Percentiles rank a stretch among this genome's conserved stretches.
Conservation (phyloP, 495 filamentous ascomycete species). For the Parathielavia appendiculata region DNA sequence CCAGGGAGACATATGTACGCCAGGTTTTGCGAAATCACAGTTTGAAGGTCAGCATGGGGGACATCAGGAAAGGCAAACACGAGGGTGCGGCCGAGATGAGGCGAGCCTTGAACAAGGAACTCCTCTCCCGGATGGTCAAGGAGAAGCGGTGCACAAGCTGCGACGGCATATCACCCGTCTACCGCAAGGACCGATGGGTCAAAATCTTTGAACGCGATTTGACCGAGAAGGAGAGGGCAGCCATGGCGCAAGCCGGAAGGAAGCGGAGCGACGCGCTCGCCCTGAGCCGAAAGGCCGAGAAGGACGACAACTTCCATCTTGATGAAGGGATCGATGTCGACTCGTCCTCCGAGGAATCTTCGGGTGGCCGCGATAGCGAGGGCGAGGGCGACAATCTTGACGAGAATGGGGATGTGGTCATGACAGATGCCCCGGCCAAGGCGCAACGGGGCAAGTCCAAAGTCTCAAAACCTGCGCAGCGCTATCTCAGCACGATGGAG, state of each 20-base stretch:
- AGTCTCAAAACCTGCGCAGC: slow-evolving; percentile 40
- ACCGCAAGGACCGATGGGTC: slow-evolving; percentile 77
- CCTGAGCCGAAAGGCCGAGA: slow-evolving; percentile 34
- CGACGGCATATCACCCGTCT: slow-evolving; percentile 64
- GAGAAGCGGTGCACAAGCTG: slow-evolving; percentile 70
- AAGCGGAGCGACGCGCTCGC: slow-evolving; percentile 58
- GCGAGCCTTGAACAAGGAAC: slow-evolving; percentile 68
- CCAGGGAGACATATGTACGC: slow-evolving; percentile 66
- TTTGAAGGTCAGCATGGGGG: slow-evolving; percentile 44
- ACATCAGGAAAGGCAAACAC: slow-evolving; percentile 62
- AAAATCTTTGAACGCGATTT: slow-evolving; percentile 91
- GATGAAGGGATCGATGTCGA: slow-evolving; percentile 71
- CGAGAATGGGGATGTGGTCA: slow-evolving; percentile 49
- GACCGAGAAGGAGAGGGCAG: slow-evolving; percentile 59
- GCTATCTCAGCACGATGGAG: slow-evolving; percentile 69
- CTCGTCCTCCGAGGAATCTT: slow-evolving; percentile 44
- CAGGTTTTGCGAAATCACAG: slow-evolving; percentile 53
- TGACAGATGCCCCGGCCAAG: slow-evolving; percentile 39
- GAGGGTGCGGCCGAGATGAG: slow-evolving; percentile 74
- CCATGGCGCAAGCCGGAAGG: slow-evolving; percentile 67
- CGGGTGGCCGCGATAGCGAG: slow-evolving; percentile 42
- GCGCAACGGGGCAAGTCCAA: slow-evolving; percentile 30
- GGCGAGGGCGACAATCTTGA: slow-evolving; percentile 49
- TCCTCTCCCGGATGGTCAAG: slow-evolving; percentile 61
- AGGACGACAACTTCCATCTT: slow-evolving; percentile 23